These are phyloP conservation scores for Hippophae tibetana DNA, from an alignment of 306 rosid species.

Conservation along the genomic window DNA sequence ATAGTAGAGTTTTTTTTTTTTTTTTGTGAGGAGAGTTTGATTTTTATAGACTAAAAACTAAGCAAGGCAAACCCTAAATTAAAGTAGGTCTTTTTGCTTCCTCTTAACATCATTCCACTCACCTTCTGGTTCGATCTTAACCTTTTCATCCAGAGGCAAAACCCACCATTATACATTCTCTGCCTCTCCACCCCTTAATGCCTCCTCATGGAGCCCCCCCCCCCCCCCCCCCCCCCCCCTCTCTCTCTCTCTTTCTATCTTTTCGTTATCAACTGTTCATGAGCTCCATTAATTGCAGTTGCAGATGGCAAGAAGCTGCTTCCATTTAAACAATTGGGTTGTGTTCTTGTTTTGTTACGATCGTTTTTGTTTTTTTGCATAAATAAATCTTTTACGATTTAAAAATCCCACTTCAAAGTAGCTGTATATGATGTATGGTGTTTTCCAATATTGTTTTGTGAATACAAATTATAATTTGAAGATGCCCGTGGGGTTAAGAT, in stretches of 20 bases:
- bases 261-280: not conserved
- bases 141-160: constrained; percentile 68
- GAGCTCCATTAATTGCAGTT: too few species aligned
- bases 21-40: constrained; percentile 49
- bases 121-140: constrained; percentile 36
- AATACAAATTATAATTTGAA: too few species aligned
- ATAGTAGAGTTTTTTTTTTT: constrained; percentile 29
- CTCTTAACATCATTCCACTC: constrained; percentile 96
- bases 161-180: constrained; percentile 53
- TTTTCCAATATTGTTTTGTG: too few species aligned
- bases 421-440: too few species aligned
- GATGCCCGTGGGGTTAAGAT: too few species aligned
- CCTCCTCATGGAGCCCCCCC: constrained; percentile 5
- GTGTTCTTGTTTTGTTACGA: too few species aligned
- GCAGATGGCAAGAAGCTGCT: too few species aligned
- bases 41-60: constrained; percentile 77
- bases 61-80: constrained; percentile 97
- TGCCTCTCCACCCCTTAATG: constrained; percentile 27
- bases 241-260: not conserved
- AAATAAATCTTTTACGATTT: too few species aligned
- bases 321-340: too few species aligned
- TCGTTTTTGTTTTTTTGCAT: too few species aligned
- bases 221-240: not conserved
- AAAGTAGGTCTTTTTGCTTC: constrained; percentile 42
- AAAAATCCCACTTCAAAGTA: too few species aligned